These are phyloP conservation scores for Samsoniella hepiali DNA, from an alignment of 2,329 filamentous ascomycete species.

Conservation along the genomic window DNA sequence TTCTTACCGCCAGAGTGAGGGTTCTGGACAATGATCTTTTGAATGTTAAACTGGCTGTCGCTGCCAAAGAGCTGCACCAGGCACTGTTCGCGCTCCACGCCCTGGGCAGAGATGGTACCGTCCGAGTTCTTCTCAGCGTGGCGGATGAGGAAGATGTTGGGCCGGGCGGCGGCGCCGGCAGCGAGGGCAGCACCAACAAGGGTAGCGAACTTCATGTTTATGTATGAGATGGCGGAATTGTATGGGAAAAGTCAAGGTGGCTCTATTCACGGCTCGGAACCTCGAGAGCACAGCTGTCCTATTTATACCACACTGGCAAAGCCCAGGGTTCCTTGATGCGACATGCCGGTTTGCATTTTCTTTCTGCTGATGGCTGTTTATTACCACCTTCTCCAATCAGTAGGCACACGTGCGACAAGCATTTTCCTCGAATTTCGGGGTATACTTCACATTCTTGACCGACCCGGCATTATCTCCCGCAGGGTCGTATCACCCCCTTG, in stretches of 20 bases:
- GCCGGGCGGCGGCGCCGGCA: constrained; percentile 19
- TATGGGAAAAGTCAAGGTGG: background rate
- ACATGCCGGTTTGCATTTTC: background rate
- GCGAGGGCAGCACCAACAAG: background rate
- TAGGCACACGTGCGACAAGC: background rate
- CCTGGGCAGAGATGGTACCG: constrained; percentile 43
- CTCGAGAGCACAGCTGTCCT: background rate
- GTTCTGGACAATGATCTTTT: constrained; percentile 51
- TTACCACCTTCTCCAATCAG: background rate
- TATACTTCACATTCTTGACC: background rate
- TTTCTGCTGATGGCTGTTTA: background rate
- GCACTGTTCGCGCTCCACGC: constrained; percentile 51
- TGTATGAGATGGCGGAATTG: background rate
- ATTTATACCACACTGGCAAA: background rate
- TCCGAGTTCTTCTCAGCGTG: constrained; percentile 56
- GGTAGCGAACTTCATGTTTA: constrained; percentile 6
- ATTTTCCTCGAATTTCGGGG: background rate
- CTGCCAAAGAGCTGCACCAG: constrained; percentile 50
- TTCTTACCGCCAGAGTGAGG: constrained; percentile 40
- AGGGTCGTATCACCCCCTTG: background rate
- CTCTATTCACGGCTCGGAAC: background rate
- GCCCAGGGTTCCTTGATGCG: background rate
- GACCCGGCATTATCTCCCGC: background rate
- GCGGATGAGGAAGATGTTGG: constrained; percentile 56
- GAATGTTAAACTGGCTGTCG: constrained; percentile 48